Conservation (phyloP, 257 asterid genomes). For the Orobanche coerulescens region DNA sequence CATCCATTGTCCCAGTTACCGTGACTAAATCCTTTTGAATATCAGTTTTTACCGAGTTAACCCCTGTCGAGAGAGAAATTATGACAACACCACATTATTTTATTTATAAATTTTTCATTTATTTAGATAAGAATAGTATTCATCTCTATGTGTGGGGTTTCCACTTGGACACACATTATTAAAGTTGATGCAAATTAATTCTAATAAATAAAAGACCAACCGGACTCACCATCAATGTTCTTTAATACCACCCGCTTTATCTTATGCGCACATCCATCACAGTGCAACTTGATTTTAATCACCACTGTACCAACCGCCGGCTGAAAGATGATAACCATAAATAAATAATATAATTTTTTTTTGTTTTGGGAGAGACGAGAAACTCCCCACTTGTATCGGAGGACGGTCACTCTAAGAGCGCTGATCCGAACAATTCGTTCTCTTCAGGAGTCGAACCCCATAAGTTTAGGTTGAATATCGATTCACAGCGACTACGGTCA, state of each 20-base stretch:
- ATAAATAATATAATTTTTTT: neutral
- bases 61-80: constrained; percentile 38
- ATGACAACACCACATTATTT: too few species aligned
- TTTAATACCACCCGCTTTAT: constrained; percentile 47
- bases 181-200: too few species aligned
- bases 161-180: too few species aligned
- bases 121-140: neutral
- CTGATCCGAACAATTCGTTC: too few species aligned
- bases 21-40: constrained; percentile 58
- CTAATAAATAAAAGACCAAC: neutral
- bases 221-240: constrained; percentile 56
- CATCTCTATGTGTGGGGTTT: too few species aligned
- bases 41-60: constrained; percentile 45
- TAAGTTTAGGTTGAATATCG: too few species aligned
- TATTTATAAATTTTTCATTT: too few species aligned
- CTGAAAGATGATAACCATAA: constrained; percentile 26
- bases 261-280: constrained; percentile 86
- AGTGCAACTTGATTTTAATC: constrained; percentile 67
- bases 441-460: too few species aligned
- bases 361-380: too few species aligned
- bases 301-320: constrained; percentile 50
- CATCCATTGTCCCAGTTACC: constrained; percentile 68
- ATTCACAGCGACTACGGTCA: too few species aligned
- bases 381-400: too few species aligned
- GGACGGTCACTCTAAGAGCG: too few species aligned